phyloP scores from a whole-genome alignment of 805 yeast species.

The Teunomyces barrocoloradensis region DNA sequence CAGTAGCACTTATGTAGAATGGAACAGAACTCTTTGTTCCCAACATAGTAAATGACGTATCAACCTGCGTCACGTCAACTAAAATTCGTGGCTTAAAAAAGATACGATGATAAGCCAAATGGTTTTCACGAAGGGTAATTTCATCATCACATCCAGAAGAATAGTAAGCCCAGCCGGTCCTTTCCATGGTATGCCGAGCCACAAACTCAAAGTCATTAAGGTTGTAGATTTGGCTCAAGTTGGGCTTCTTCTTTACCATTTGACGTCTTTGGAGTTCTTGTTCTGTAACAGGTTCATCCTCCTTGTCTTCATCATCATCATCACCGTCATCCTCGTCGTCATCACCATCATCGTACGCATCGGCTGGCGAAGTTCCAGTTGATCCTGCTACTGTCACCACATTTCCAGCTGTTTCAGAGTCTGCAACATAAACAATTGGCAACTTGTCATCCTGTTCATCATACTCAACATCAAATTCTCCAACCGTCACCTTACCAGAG shows the following conservation, averaged over 20 bases:
- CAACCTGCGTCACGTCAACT: slow-evolving; percentile 76
- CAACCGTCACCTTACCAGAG: slow-evolving; percentile 18
- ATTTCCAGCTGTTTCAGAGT: slow-evolving; percentile 1
- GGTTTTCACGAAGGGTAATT: slow-evolving; percentile 85
- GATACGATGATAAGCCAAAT: slow-evolving; percentile 80
- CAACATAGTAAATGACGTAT: slow-evolving; percentile 67
- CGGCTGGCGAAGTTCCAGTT: background rate
- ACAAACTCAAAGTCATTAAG: slow-evolving; percentile 83
- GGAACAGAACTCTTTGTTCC: slow-evolving; percentile 74
- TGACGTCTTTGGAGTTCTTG: slow-evolving; percentile 25
- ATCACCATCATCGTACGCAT: slow-evolving; percentile 5
- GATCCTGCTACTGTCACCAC: slow-evolving; percentile 1
- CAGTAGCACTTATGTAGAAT: slow-evolving; percentile 89
- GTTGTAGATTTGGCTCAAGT: slow-evolving; percentile 66
- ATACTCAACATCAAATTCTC: slow-evolving; percentile 40
- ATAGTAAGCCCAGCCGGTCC: slow-evolving; percentile 88
- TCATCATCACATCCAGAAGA: slow-evolving; percentile 94
- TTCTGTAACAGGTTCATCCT: slow-evolving; percentile 31
- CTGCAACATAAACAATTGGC: slow-evolving; percentile 15
- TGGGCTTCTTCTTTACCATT: slow-evolving; percentile 53
- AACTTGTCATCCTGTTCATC: slow-evolving; percentile 38
- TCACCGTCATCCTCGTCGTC: slow-evolving; percentile 14
- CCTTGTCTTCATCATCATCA: slow-evolving; percentile 32
- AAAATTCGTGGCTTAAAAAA: slow-evolving; percentile 83
- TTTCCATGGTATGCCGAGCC: slow-evolving; percentile 75